Base-by-base conservation (phyloP, 768 basidiomycete species). In the Mycena vulgaris region DNA sequence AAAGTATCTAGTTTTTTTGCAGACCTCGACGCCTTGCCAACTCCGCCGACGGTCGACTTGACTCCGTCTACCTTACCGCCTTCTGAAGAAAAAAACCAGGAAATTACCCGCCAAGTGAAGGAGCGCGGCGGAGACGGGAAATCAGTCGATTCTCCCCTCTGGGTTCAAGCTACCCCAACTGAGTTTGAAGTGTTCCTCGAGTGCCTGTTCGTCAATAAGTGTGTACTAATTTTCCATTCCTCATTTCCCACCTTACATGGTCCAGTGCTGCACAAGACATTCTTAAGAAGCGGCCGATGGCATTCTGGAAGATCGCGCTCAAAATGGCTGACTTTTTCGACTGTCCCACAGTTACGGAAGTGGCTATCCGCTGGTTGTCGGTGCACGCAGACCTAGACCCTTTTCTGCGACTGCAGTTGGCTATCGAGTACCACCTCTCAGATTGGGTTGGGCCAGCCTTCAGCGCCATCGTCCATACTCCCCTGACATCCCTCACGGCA, bases 271-370 rank as follows among this genome's bases (percentile, higher is more conserved):
- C 39, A 17, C n/a, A 49, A 19, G 39, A 53, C 13, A 21, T n/a
- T n/a, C n/a, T 53, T 13, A 45, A 30, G 2, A 10, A 52, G 1
- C 62, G 51, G 21, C 37, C 49, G 0, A 25, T 16, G 1, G 40
- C 3, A 2, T 64, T 64, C 40, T 64, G 63, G 63, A 2, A n/a
- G 1, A 40, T 14, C 2, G 63, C 52, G 1, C 14, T 53, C 9
- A 23, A 55, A 28, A 64, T 64, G 51, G 63, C 28, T 3, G 63
- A 64, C 35, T 64, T 64, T 33, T 45, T 53, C 14, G 16, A 45
- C n/a, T 11, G 39, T 7, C 10, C 23, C 0, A 11, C 21, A 0
- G 37, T 64, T 30, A 31, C 2, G 8, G 35, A 39, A 4, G 45
- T 5, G 21, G 39, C 28, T 21, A 52, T 23, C 17, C 30, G 8